Conservation (phyloP, 495 filamentous ascomycete species). For the Penicillium paradoxum region DNA sequence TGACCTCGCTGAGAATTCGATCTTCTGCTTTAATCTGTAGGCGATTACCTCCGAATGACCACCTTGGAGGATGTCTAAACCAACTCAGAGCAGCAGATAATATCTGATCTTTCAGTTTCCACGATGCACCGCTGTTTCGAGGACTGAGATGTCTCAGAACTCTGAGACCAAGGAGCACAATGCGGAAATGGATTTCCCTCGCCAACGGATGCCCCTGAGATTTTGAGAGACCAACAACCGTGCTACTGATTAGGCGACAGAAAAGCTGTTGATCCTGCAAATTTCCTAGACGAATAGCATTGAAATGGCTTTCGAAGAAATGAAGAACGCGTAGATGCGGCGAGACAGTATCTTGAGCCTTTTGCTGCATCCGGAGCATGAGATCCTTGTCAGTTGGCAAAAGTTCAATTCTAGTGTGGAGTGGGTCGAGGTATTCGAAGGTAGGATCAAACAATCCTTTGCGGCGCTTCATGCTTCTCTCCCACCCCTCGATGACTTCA, state of each 20-base stretch:
- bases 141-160: constrained; percentile 66
- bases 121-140: constrained; percentile 54
- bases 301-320: constrained; percentile 90
- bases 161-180: constrained; percentile 74
- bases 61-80: constrained; percentile 79
- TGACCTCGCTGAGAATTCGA: constrained; percentile 72
- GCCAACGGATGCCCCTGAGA: constrained; percentile 78
- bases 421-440: constrained; percentile 76
- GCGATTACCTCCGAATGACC: constrained; percentile 93
- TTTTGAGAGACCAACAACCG: constrained; percentile 63
- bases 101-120: constrained; percentile 81
- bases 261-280: constrained; percentile 75
- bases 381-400: constrained; percentile 78
- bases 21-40: constrained; percentile 91
- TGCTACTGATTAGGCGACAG: constrained; percentile 68
- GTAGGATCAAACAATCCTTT: constrained; percentile 75
- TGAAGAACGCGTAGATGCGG: constrained; percentile 84
- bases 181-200: constrained; percentile 84
- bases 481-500: constrained; percentile 84
- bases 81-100: constrained; percentile 79
- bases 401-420: constrained; percentile 88
- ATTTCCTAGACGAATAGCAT: constrained; percentile 76
- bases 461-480: constrained; percentile 65
- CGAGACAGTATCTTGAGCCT: constrained; percentile 70
- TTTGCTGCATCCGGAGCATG: constrained; percentile 69